A percentile compares a stretch with the other conserved stretches of the same genome.
These are phyloP conservation scores for Cinnamomum chago DNA, from an alignment of 164 flowering plant genomes.

Conservation along the genomic window DNA sequence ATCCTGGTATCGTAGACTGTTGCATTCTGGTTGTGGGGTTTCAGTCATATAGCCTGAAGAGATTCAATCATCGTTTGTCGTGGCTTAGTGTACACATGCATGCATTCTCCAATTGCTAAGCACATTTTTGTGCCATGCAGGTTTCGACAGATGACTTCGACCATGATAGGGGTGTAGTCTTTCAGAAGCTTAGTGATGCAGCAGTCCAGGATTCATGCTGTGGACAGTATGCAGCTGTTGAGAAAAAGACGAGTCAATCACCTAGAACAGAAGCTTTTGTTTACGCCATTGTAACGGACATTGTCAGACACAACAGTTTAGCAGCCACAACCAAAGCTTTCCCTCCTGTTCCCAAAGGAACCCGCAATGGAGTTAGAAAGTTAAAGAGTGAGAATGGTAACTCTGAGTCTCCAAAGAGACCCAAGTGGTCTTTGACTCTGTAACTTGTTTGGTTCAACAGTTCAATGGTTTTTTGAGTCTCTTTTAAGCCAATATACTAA, in stretches of 20 bases:
- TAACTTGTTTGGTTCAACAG: neutral
- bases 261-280: constrained; percentile 47
- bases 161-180: constrained; percentile 37
- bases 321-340: constrained; percentile 14
- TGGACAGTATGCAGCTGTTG: constrained; percentile 54
- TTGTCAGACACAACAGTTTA: constrained; percentile 22
- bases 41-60: no score
- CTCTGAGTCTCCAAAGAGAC: constrained; percentile 29
- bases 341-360: constrained; percentile 21
- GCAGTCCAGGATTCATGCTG: constrained; percentile 46
- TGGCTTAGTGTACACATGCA: no score
- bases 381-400: constrained; percentile 18
- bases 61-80: no score
- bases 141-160: constrained; percentile 28
- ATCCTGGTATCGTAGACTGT: no score
- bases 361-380: constrained; percentile 35
- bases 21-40: neutral
- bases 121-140: constrained; percentile 28
- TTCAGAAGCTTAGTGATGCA: constrained; percentile 46
- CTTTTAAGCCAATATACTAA: neutral
- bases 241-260: constrained; percentile 28
- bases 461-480: neutral
- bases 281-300: constrained; percentile 65
- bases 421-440: constrained; percentile 11
- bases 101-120: no score